A percentile compares a stretch with the other conserved stretches of the same genome.
phyloP scores from a whole-genome alignment of 768 basidiomycete species.

The Paxillus involutus region DNA sequence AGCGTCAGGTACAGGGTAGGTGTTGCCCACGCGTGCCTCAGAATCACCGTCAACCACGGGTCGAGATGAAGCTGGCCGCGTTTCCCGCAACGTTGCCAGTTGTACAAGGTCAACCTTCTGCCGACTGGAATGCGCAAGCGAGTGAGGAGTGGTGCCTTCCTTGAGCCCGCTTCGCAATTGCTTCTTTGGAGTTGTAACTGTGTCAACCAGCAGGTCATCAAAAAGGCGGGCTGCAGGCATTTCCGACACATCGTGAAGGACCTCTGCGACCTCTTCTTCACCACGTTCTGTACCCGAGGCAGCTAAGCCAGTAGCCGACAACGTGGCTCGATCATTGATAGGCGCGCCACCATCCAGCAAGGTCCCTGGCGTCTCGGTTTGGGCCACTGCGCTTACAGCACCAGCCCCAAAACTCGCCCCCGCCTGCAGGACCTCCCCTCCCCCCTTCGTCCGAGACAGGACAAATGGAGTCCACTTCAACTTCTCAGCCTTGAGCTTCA shows the following conservation, averaged over 20 bases:
- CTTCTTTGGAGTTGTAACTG: conserved; percentile 17
- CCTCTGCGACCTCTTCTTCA: conserved; percentile 7
- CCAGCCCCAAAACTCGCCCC: conserved; percentile 14
- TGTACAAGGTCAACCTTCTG: background rate
- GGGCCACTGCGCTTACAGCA: conserved; percentile 2
- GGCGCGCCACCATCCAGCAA: conserved; percentile 26
- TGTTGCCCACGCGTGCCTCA: conserved; percentile 5
- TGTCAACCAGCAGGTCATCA: conserved; percentile 25
- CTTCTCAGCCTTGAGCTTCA: conserved; percentile 75
- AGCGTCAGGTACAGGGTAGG: conserved; percentile 8
- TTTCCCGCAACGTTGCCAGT: conserved; percentile 3
- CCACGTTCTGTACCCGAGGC: conserved; percentile 11
- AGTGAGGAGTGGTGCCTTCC: conserved; percentile 12
- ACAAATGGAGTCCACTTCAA: conserved; percentile 96
- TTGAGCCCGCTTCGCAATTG: conserved; percentile 15
- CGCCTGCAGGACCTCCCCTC: conserved; percentile 26
- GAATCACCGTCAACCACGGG: conserved; percentile 12
- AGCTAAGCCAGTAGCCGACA: conserved; percentile 11
- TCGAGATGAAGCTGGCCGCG: conserved; percentile 19
- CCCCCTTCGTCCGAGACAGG: conserved; percentile 45
- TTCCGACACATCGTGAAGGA: conserved; percentile 5
- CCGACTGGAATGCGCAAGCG: conserved; percentile 13
- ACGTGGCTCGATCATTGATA: conserved; percentile 15
- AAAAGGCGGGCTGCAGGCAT: conserved; percentile 31
- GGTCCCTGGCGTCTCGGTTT: conserved; percentile 12